Evolutionary conservation across 106 monocot species (phyloP).

Genomic region (Alisma plantagoaquatica): DNA sequence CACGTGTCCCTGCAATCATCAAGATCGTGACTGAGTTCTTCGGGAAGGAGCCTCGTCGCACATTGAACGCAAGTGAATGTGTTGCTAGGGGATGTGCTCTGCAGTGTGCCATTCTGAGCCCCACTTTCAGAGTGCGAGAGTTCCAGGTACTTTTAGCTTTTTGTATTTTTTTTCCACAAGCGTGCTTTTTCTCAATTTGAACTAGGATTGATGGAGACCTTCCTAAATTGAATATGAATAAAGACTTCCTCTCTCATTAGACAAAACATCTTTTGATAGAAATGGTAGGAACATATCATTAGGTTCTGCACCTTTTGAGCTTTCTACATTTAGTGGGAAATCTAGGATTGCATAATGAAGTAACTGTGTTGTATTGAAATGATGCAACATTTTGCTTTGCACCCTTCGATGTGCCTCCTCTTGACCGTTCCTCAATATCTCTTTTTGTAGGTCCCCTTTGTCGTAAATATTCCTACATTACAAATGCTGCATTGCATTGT

Average conservation of each 20-base stretch:
- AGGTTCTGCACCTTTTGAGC: background rate
- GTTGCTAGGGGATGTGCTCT: conserved; percentile 76
- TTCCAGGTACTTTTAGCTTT: conserved; percentile 8
- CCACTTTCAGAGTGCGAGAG: conserved; percentile 40
- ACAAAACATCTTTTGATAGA: too few species aligned
- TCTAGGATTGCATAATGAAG: too few species aligned
- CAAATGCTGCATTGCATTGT: too few species aligned
- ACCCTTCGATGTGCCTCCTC: too few species aligned
- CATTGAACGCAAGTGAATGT: conserved; percentile 89
- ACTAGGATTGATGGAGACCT: too few species aligned
- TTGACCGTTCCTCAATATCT: too few species aligned
- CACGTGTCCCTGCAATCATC: conserved; percentile 78
- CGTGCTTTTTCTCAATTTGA: background rate
- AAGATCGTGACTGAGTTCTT: conserved; percentile 59
- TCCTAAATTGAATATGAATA: too few species aligned
- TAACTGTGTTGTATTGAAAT: too few species aligned
- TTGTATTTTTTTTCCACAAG: background rate
- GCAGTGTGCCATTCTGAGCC: conserved; percentile 82
- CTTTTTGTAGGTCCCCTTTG: too few species aligned
- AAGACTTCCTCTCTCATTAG: too few species aligned
- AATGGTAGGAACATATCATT: background rate
- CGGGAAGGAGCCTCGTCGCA: conserved; percentile 69
- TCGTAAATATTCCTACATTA: too few species aligned
- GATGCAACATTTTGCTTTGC: too few species aligned
- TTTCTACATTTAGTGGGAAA: background rate